A percentile compares a stretch with the other conserved stretches of the same genome.
Conservation (phyloP, 2,329 filamentous ascomycete species). For the Fusarium nurragi region DNA sequence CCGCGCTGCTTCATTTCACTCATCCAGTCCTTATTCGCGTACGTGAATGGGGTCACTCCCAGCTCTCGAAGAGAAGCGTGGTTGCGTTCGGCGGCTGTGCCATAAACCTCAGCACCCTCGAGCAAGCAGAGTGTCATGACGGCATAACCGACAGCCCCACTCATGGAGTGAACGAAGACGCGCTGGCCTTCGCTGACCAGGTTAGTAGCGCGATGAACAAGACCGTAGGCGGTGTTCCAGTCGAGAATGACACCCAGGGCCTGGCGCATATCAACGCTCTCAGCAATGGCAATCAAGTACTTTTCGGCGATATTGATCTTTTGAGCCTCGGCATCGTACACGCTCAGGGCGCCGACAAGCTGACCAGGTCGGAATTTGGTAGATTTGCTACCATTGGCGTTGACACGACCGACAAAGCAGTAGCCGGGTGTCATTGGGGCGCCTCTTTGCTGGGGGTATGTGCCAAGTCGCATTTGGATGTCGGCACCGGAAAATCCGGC, state of each 20-base stretch:
- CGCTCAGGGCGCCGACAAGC: conserved; percentile 50
- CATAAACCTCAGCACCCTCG: conserved; percentile 58
- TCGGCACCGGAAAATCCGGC: conserved; percentile 59
- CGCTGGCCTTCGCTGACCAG: conserved; percentile 54
- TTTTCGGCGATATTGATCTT: conserved; percentile 59
- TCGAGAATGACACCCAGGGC: conserved; percentile 55
- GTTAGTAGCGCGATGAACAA: conserved; percentile 51
- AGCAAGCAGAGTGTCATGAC: conserved; percentile 54
- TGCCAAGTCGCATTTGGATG: conserved; percentile 59
- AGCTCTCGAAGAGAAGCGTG: conserved; percentile 51
- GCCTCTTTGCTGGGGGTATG: conserved; percentile 56
- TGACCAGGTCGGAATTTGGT: conserved; percentile 47
- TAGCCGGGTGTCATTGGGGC: conserved; percentile 61
- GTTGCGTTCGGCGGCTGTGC: conserved; percentile 58
- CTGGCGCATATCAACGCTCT: conserved; percentile 52
- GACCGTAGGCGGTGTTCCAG: conserved; percentile 56
- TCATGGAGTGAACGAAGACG: conserved; percentile 62
- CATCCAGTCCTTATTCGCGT: conserved; percentile 61
- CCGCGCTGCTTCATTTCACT: conserved; percentile 55
- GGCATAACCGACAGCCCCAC: conserved; percentile 59
- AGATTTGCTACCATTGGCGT: conserved; percentile 49
- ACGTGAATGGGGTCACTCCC: conserved; percentile 57
- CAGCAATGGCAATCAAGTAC: conserved; percentile 55
- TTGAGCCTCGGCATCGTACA: conserved; percentile 56
- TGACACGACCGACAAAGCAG: conserved; percentile 56